Evolutionary conservation across 331 rosid genomes (phyloP).

Genomic region (Stylosanthes scabra): DNA sequence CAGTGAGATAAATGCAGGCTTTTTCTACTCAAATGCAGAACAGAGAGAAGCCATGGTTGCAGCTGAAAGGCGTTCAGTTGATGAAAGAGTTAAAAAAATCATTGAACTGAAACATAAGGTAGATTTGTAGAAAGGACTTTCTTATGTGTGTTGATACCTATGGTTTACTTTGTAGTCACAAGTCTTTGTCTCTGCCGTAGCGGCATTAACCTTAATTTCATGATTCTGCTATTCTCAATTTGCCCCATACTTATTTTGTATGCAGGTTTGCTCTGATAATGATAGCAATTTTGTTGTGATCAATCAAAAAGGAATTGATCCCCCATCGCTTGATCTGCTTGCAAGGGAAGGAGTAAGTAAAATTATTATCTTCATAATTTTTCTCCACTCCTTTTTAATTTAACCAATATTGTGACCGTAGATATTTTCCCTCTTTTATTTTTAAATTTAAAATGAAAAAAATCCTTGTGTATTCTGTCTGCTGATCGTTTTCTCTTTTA

Average conservation of each 20-base stretch:
- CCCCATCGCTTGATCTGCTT: slow-evolving; percentile 91
- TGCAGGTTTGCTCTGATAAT: slow-evolving; percentile 84
- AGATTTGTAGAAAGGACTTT: slow-evolving; percentile 50
- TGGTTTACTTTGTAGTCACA: slow-evolving; percentile 9
- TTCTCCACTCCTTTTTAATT: neutral
- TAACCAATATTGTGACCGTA: no score
- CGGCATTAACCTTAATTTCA: neutral
- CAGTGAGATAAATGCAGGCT: slow-evolving; percentile 97
- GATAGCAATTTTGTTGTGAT: slow-evolving; percentile 83
- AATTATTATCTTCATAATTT: neutral
- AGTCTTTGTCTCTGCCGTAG: neutral
- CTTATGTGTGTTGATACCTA: slow-evolving; percentile 13
- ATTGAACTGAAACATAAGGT: slow-evolving; percentile 94
- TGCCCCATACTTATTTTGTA: neutral
- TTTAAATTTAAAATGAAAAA: no score
- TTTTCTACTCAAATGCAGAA: slow-evolving; percentile 98
- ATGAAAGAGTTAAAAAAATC: slow-evolving; percentile 83
- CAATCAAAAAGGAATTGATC: slow-evolving; percentile 98
- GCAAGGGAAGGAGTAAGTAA: slow-evolving; percentile 94
- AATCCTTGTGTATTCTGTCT: slow-evolving; percentile 2
- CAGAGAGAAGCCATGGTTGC: slow-evolving; percentile 97
- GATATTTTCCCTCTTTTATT: no score
- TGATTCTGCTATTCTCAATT: slow-evolving; percentile 1
- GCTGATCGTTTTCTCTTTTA: slow-evolving; percentile 14
- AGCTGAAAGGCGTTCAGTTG: slow-evolving; percentile 96